phyloP scores from a whole-genome alignment of 331 rosid genomes.

The Malus hybrid region DNA sequence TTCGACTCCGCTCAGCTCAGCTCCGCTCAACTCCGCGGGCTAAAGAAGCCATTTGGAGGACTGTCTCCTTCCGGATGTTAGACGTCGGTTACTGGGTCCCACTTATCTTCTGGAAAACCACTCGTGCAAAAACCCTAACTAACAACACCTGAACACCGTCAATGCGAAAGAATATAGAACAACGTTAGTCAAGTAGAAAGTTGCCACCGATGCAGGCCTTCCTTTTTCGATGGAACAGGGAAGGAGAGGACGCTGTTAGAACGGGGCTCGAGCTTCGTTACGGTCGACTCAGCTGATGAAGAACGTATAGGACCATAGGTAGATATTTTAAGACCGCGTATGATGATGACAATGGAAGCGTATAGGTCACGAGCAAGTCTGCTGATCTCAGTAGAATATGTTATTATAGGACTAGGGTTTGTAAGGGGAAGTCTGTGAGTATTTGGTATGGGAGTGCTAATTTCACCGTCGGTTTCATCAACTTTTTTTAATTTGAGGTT shows the following conservation, averaged over 20 bases:
- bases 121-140: slow-evolving; percentile 2
- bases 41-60: slow-evolving; percentile 21
- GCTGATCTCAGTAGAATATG: not conserved
- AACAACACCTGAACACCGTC: not conserved
- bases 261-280: slow-evolving; percentile 39
- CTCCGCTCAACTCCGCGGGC: not conserved
- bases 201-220: not conserved
- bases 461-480: not conserved
- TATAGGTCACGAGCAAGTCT: slow-evolving; percentile 6
- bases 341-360: slow-evolving; percentile 41
- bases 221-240: slow-evolving; percentile 20
- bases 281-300: slow-evolving; percentile 18
- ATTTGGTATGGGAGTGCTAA: not conserved
- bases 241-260: slow-evolving; percentile 7
- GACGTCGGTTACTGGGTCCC: slow-evolving; percentile 2
- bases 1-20: slow-evolving; percentile 13
- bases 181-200: not conserved
- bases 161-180: not conserved
- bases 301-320: not conserved
- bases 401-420: not conserved
- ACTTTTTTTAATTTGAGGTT: not conserved
- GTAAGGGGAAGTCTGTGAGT: not conserved
- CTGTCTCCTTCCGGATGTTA: not conserved
- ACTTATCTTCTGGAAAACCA: not conserved
- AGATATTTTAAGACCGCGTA: slow-evolving; percentile 6